These are phyloP conservation scores for Sergeia podlipaevii DNA, from an alignment of 208 protist genomes.

Conservation along the genomic window DNA sequence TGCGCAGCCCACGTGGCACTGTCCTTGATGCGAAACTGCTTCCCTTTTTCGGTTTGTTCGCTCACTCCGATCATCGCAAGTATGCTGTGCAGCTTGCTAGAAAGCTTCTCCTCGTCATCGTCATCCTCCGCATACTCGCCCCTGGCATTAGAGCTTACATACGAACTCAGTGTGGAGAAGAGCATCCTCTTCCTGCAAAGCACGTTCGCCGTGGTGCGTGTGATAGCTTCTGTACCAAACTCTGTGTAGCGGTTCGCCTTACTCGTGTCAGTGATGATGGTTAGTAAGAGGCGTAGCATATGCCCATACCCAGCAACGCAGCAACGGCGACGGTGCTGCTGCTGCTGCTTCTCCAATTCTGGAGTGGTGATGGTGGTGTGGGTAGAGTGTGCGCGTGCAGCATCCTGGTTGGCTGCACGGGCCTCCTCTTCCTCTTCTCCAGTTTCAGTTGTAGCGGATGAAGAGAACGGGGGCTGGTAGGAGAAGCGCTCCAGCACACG, in stretches of 20 bases:
- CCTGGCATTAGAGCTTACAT: slow-evolving; percentile 10
- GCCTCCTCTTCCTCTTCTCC: neutral
- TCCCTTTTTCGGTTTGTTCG: slow-evolving; percentile 18
- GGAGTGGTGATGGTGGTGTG: too few relatives aligned
- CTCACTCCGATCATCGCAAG: slow-evolving; percentile 35
- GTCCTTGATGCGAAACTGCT: slow-evolving; percentile 47
- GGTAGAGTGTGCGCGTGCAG: too few relatives aligned
- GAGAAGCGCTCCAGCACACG: slow-evolving; percentile 70
- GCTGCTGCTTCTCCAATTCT: too few relatives aligned
- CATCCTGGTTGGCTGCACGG: neutral
- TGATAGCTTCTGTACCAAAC: slow-evolving; percentile 7
- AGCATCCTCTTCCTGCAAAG: slow-evolving; percentile 20
- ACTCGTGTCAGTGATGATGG: slow-evolving; percentile 32
- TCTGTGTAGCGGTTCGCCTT: slow-evolving; percentile 22
- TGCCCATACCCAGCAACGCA: slow-evolving; percentile 9
- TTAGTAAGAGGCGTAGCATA: slow-evolving; percentile 65
- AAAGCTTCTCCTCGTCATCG: slow-evolving; percentile 22
- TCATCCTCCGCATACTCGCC: slow-evolving; percentile 17
- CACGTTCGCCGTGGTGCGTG: slow-evolving; percentile 19
- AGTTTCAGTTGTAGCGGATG: neutral
- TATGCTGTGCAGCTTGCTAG: slow-evolving; percentile 13
- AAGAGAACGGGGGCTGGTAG: slow-evolving; percentile 5
- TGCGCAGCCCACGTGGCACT: slow-evolving; percentile 31
- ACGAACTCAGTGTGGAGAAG: too few relatives aligned
- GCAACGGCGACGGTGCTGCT: neutral